Base-by-base conservation (phyloP, 2,329 filamentous ascomycete genomes). In the Zymoseptoria ardabiliae region DNA sequence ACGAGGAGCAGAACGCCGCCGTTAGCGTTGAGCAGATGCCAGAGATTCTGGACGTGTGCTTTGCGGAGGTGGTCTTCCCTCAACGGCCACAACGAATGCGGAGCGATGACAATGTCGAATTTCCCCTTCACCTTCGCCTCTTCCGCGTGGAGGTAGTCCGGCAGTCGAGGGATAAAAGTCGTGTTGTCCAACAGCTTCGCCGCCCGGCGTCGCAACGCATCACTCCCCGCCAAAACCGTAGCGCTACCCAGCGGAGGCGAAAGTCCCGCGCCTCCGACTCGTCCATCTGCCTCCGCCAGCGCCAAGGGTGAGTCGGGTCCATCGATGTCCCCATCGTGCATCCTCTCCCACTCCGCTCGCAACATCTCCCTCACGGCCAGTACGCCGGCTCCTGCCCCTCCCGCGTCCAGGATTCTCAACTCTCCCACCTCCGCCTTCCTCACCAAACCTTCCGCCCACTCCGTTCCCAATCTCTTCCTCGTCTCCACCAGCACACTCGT, bases 81-180 rank as follows among this genome's bases (percentile, higher is more conserved):
- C 3, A 94, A 74, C 0, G 86, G 83, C 74, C 95, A 86, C 21
- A 99, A 80, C 3, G 87, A 82, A 71, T 99, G 91, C 1, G 91
- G 90, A 0, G 91, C 92, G 64, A 99, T 87, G 66, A 99, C 90
- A 4, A 99, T 76, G 70, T 99, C 94, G 72, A 85, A 82, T 75
- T 97, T 97, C 61, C 68, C 77, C 66, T 65, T 67, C 49, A 67
- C 59, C 10, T 60, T 58, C 35, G 77, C 83, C 59, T 86, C 78
- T 21, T 82, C 78, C 58, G 86, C 78, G 20, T 82, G 79, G 23
- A 91, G 75, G 64, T 93, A 91, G 69, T 97, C 91, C 0, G 94
- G 94, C n/a, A 97, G 77, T 3, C 92, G 86, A 7, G 93, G 92
- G 7, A 99, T 80, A 70, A 99, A 97, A 0, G 89, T 95, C 0